Percentiles rank a stretch among this genome's conserved stretches.
Conservation (phyloP, 164 flowering plant genomes). For the Stephania yunnanensis region DNA sequence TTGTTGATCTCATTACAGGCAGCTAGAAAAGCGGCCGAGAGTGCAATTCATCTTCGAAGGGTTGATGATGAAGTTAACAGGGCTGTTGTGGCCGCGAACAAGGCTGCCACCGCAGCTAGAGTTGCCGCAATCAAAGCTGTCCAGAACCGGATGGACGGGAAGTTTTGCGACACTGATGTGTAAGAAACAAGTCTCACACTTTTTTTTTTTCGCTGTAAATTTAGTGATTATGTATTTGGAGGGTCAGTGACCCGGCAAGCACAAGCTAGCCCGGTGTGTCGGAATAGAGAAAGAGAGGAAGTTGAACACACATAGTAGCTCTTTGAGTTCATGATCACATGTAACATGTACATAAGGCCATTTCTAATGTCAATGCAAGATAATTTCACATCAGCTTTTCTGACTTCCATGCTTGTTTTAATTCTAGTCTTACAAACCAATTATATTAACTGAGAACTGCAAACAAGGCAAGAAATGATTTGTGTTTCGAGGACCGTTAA, state of each 20-base stretch:
- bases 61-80: constrained; percentile 82
- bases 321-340: constrained; percentile 28
- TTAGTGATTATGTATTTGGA: constrained; percentile 16
- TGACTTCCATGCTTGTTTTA: not conserved
- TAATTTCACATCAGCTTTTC: constrained; percentile 20
- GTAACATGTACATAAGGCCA: constrained; percentile 55
- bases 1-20: constrained; percentile 39
- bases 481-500: not conserved
- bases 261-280: constrained; percentile 31
- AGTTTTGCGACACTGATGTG: constrained; percentile 51
- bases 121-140: constrained; percentile 96
- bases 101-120: constrained; percentile 93
- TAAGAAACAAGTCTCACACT: constrained; percentile 15
- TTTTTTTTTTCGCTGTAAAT: constrained; percentile 21
- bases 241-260: constrained; percentile 31
- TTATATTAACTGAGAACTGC: not conserved
- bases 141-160: constrained; percentile 73
- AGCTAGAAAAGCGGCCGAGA: constrained; percentile 73
- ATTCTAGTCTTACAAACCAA: not conserved
- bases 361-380: constrained; percentile 42
- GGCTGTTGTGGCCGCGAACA: constrained; percentile 71
- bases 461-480: not conserved
- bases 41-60: constrained; percentile 48
- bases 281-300: constrained; percentile 35
- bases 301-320: not conserved